phyloP scores from a whole-genome alignment of 2,329 filamentous ascomycete species.

The Chrysosporium keratinophilum region DNA sequence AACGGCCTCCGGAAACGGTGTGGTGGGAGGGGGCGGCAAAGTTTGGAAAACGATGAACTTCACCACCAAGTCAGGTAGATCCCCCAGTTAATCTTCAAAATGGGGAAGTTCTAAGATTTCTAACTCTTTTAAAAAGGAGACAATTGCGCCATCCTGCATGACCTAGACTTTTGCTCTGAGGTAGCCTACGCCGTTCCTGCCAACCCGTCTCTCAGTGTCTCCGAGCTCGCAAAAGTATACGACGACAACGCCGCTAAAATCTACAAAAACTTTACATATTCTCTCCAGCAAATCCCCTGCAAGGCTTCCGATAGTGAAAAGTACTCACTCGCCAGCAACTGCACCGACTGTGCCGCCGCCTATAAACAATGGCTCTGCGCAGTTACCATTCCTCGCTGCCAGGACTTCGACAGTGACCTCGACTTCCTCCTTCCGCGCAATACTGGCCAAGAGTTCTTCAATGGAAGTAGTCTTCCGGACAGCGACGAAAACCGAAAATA shows the following conservation, averaged over 20 bases:
- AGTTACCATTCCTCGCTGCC: constrained; percentile 83
- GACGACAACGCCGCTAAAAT: constrained; percentile 60
- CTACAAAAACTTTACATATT: constrained; percentile 70
- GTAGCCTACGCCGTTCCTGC: constrained; percentile 86
- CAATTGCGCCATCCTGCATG: constrained; percentile 76
- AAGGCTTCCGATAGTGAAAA: constrained; percentile 60
- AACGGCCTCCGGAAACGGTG: constrained; percentile 44
- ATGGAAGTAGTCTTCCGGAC: constrained; percentile 40
- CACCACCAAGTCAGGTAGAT: constrained; percentile 61
- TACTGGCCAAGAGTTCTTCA: constrained; percentile 57
- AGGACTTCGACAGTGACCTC: constrained; percentile 58
- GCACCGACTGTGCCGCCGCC: constrained; percentile 62
- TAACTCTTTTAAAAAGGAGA: constrained; percentile 45
- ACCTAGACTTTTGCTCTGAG: constrained; percentile 79
- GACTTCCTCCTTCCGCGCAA: constrained; percentile 59
- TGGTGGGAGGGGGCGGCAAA: constrained; percentile 60
- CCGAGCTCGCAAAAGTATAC: constrained; percentile 60
- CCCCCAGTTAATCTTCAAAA: constrained; percentile 17
- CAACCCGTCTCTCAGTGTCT: constrained; percentile 55
- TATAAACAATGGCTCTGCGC: constrained; percentile 96
- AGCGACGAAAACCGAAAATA: constrained; percentile 24
- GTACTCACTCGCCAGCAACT: constrained; percentile 72
- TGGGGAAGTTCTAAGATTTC: not conserved
- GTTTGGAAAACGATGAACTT: constrained; percentile 67
- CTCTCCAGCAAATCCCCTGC: constrained; percentile 74